Evolutionary conservation across 2,329 filamentous ascomycete species (phyloP), one percentile per base, ranked within the genome.

Genomic region (Verticillium tricorpus): DNA sequence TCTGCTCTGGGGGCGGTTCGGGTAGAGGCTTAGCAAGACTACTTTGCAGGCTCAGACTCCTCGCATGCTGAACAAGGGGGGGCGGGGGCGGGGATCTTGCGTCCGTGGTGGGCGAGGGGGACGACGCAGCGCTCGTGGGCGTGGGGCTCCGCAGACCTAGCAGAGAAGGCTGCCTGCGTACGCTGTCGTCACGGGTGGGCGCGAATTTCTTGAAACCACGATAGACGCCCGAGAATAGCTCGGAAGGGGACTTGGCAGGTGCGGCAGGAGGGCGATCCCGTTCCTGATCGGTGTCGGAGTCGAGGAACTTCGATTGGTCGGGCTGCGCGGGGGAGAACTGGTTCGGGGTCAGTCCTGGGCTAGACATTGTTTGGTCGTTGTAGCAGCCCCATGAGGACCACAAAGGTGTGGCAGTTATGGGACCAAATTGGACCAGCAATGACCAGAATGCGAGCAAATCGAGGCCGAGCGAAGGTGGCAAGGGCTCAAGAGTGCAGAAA

Each of bases 21-120:
- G 84, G 84, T 25, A 86, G 71, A 57, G 84, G 84, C 71, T 87
- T 87, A 67, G 80, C 78, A 65, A 86, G 82, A 67, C 83, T 86
- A 62, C 82, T 76, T 68, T 84, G 82, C 58, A 86, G 72, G 66
- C 80, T 86, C 70, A 84, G 64, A 67, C 79, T 82, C 66, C 81
- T 77, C 62, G 74, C 83, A 85, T 86, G 82, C 74, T 82, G 76
- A 63, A 60, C 40, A 19, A 60, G 19, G 34, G 63, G 60, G 25
- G 45, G 45, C 12, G 57, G 57, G 12, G 57, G 35, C 25, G 57
- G 57, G 15, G 37, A 50, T 59, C 58, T 52, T 31, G 61, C 40
- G 61, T 64, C 57, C 17, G 71, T 65, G 32, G 72, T 69, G 17
- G 69, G 67, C 7, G 75, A 73, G 37, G 67, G 63, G 12, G 68